Evolutionary conservation across 352 stramenopile species (phyloP).

Genomic region (Globisporangium paroecandrum): DNA sequence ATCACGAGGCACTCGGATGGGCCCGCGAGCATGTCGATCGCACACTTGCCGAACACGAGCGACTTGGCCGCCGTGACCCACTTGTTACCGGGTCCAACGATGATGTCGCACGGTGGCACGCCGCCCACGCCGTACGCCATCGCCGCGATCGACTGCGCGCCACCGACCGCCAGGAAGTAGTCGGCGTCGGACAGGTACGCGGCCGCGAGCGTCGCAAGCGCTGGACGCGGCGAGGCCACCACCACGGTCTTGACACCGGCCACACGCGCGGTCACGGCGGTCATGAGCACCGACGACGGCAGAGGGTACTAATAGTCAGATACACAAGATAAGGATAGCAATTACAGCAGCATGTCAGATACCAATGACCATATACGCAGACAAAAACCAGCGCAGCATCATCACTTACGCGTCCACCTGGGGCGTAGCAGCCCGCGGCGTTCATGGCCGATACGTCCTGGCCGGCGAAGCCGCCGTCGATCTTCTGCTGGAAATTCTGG

Average conservation of each 20-base stretch:
- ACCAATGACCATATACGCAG: neutral
- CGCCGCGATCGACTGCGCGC: slow-evolving; percentile 90
- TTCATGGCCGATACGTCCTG: slow-evolving; percentile 87
- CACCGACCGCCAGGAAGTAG: slow-evolving; percentile 75
- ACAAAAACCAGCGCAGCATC: neutral
- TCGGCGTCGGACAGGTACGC: slow-evolving; percentile 93
- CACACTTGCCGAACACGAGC: slow-evolving; percentile 95
- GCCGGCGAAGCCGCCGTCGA: slow-evolving; percentile 93
- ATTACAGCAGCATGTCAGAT: neutral
- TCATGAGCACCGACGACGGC: slow-evolving; percentile 98
- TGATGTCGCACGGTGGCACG: slow-evolving; percentile 95
- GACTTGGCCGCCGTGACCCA: slow-evolving; percentile 99
- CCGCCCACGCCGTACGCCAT: slow-evolving; percentile 95
- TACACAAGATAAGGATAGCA: neutral
- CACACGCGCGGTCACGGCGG: slow-evolving; percentile 91
- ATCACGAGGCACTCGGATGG: slow-evolving; percentile 98
- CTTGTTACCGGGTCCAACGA: slow-evolving; percentile 98
- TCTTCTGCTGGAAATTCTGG: slow-evolving; percentile 90
- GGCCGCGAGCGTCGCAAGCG: slow-evolving; percentile 91
- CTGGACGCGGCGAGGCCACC: slow-evolving; percentile 92
- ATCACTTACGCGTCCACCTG: slow-evolving; percentile 84
- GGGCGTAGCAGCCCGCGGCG: slow-evolving; percentile 95
- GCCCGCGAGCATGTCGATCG: slow-evolving; percentile 99
- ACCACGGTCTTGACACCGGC: slow-evolving; percentile 94
- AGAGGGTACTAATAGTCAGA: slow-evolving; percentile 85